These are phyloP conservation scores for Casuarina glauca DNA, from an alignment of 306 rosid species.

Conservation along the genomic window DNA sequence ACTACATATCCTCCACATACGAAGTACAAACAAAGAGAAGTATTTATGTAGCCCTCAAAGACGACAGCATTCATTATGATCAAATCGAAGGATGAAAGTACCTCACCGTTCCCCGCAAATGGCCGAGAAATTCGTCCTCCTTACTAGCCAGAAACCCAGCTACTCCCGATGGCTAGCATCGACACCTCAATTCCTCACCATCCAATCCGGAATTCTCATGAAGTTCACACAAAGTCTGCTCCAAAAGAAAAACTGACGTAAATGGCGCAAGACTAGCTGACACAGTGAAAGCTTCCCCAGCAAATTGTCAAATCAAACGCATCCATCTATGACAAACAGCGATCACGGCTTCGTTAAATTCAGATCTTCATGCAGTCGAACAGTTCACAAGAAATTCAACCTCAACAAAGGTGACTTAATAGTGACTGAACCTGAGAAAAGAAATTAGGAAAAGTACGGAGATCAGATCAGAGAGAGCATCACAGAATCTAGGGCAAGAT, in stretches of 20 bases:
- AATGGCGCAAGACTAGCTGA: slow-evolving; percentile 10
- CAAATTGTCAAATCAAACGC: slow-evolving; percentile 17
- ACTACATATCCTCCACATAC: not conserved
- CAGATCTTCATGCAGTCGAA: slow-evolving; percentile 45
- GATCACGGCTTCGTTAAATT: slow-evolving; percentile 23
- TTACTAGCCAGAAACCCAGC: slow-evolving; percentile 28
- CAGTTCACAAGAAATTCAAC: not conserved
- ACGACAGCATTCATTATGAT: slow-evolving; percentile 2
- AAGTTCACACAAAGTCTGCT: slow-evolving; percentile 1
- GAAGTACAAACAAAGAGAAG: not conserved
- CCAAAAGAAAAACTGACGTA: not conserved
- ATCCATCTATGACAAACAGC: slow-evolving; percentile 10
- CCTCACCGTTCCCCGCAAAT: slow-evolving; percentile 45
- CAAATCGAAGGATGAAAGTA: slow-evolving; percentile 14
- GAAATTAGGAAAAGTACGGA: slow-evolving; percentile 16
- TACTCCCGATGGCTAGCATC: slow-evolving; percentile 29
- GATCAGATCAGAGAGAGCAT: slow-evolving; percentile 57
- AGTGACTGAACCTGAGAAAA: not conserved
- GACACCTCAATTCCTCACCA: slow-evolving; percentile 26
- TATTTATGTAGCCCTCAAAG: not conserved
- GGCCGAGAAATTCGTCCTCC: slow-evolving; percentile 52
- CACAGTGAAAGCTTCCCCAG: slow-evolving; percentile 8
- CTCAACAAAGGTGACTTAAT: not conserved
- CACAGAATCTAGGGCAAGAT: slow-evolving; percentile 47
- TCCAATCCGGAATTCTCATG: slow-evolving; percentile 25